Percentiles rank a stretch among this genome's conserved stretches.
Conservation (phyloP, 1,139 yeast genomes). For the Hansenula lynferdii region DNA sequence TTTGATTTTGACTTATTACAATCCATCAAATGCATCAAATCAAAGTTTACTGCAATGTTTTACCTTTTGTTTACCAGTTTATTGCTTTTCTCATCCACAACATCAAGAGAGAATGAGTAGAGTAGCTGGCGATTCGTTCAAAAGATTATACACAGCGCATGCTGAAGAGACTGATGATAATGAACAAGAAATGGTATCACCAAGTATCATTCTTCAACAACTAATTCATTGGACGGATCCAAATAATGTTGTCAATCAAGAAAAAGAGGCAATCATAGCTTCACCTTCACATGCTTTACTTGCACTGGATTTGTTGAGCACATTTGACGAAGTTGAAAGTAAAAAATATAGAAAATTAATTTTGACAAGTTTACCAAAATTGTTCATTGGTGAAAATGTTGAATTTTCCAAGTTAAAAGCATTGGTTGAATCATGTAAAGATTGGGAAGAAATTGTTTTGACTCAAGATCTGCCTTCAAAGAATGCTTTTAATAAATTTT, state of each 20-base stretch:
- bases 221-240: conserved; percentile 88
- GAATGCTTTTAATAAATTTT: conserved; percentile 45
- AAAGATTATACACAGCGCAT: conserved; percentile 45
- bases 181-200: conserved; percentile 31
- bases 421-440: conserved; percentile 23
- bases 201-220: conserved; percentile 67
- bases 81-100: conserved; percentile 69
- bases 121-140: conserved; percentile 63
- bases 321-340: conserved; percentile 42
- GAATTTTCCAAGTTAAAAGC: conserved; percentile 23
- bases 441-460: conserved; percentile 18
- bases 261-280: conserved; percentile 33
- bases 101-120: conserved; percentile 70
- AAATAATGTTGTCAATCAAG: conserved; percentile 50
- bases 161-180: conserved; percentile 27
- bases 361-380: conserved; percentile 46
- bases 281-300: conserved; percentile 56
- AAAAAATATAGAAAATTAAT: conserved; percentile 53
- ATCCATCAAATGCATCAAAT: conserved; percentile 58
- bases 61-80: conserved; percentile 87
- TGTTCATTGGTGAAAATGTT: conserved; percentile 27
- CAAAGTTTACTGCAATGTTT: conserved; percentile 74
- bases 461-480: conserved; percentile 37
- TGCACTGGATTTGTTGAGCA: conserved; percentile 50
- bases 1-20: conserved; percentile 68